Evolutionary conservation across 2,329 filamentous ascomycete species (phyloP), one percentile per base, ranked within the genome.

Genomic region (Trichoderma afroharzianum): DNA sequence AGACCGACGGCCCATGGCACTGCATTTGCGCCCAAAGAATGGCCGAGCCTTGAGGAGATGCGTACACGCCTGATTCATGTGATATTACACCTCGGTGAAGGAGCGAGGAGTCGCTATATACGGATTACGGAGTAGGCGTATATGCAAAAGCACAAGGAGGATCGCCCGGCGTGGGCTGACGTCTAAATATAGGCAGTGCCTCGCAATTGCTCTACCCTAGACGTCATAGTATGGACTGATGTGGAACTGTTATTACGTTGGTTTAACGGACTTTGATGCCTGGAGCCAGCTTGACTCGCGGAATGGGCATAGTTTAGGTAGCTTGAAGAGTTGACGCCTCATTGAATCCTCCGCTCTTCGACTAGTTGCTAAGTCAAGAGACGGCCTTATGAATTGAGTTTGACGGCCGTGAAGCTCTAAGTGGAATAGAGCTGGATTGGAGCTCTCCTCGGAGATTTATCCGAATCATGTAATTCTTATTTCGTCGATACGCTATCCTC

Each of bases 161-260:
- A 53, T 53, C 43, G 32, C 50, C 64, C 15, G 21, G 43, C 26
- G 64, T 50, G 55, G 55, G 64, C 55, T 59, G 55, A 59, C 33
- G n/a, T 59, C 64, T 68, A 68, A 68, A 59, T 68, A 68, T 68
- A 59, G 64, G 64, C 28, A 28, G 33, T 47, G 36, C 28, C n/a
- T 43, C 55, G 36, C 26, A 24, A 8, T 24, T 28, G 32, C 33
- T 68, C 33, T 68, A 43, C 24, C 12, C 12, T 32, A 43, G 26
- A 68, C 64, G 64, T 68, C 64, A 68, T 68, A 6, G 4, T 21
- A 68, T 68, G 36, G 24, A 53, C 55, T 47, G 55, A 39, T 68
- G 64, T 68, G 64, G 55, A 68, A 59, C 55, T 33, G 12, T 43
- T 26, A 33, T 68, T 68, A 68, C 64, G 55, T 53, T 68, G 53